Base-by-base conservation (phyloP, 2,329 filamentous ascomycete species). In the Exophiala aquamarina region DNA sequence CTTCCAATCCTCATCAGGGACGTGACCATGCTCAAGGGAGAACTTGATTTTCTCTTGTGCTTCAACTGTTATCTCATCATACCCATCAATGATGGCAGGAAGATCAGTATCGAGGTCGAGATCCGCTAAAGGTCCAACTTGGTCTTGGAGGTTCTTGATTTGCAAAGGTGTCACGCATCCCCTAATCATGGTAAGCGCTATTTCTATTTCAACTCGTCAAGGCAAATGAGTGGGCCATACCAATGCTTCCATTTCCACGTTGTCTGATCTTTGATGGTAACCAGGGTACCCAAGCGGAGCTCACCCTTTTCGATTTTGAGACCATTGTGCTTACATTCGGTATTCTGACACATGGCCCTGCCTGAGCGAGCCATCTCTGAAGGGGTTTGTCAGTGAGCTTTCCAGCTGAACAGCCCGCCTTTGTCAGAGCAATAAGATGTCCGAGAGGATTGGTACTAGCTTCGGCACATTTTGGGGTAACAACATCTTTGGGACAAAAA, bases 1-100 rank as follows among this genome's bases (percentile, higher is more conserved):
- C 26, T 86, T 92, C 82, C 89, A 96, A 59, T 96, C 92, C 41
- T 88, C 84, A 33, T 89, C 77, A 57, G 87, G 85, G 59, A 97
- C 85, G 60, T 93, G 87, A 18, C 89, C 89, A 63, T 91, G 78
- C 49, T 78, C 75, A 18, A 96, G 67, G 41, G 86, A 88, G 36
- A 78, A 78, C 41, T 78, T 75, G 55, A 96, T 73, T 73, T 93
- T 95, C 35, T 80, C 80, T 67, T 91, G 82, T 1, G 81, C 60
- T 2, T 89, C 84, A 0, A 75, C 70, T 29, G 83, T 70, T 3
- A 95, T 69, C 54, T 93, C 89, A 17, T 94, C 89, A 55, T 80
- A 94, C 49, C 89, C 89, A 63, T 95, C 89, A 46, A 96, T 74
- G 50, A 79, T 69, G 35, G 87, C 80, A 59, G 81, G 79, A 50